Base-by-base conservation (phyloP, 148 eudicot species). In the Vaccinium myrtillus region DNA sequence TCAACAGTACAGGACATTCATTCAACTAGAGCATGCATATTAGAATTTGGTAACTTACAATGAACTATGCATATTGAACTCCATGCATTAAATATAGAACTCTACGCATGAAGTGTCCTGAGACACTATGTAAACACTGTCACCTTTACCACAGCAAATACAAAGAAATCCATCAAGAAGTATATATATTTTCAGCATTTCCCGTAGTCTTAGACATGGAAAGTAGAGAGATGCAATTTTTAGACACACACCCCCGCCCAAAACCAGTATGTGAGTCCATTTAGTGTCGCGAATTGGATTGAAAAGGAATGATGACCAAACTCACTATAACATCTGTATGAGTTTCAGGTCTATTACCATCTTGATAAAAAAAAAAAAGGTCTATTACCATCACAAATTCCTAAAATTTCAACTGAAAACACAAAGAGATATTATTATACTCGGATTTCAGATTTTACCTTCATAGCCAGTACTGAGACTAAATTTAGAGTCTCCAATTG, bases 401-500 rank as follows among this genome's bases (percentile, higher is more conserved):
- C 43, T 46, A n/a, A 77, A 77, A 49, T 5, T 16, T 77, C 25
- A 25, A 46, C 27, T 3, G 49, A 32, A 19, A 30, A 69, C 0
- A 21, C 67, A 14, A 9, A 0, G 55, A 81, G 39, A 81, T 14
- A 81, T 43, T 8, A n/a, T n/a, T n/a, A 19, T 14, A 46, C 8
- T 2, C 27, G 7, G 25, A n/a, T 25, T 48, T 50, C 53, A 13
- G 11, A 30, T 6, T 59, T 73, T 80, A 84, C 88, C 82, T 84
- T 53, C 63, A 81, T 61, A 18, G 76, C 58, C 81, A 76, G 85
- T 39, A 87, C 19, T 8, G 84, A 81, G 23, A 81, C 39, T 51
- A 84, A 76, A 74, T 87, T 84, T 55, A 84, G 65, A 21, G 74
- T 82, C 79, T 81, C 82, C 87, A 87, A 71, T 19, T 55, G 82